Evolutionary conservation across 305 asterid genomes (phyloP), one percentile per base, ranked within the genome.

Genomic region (Solanum hybrid): DNA sequence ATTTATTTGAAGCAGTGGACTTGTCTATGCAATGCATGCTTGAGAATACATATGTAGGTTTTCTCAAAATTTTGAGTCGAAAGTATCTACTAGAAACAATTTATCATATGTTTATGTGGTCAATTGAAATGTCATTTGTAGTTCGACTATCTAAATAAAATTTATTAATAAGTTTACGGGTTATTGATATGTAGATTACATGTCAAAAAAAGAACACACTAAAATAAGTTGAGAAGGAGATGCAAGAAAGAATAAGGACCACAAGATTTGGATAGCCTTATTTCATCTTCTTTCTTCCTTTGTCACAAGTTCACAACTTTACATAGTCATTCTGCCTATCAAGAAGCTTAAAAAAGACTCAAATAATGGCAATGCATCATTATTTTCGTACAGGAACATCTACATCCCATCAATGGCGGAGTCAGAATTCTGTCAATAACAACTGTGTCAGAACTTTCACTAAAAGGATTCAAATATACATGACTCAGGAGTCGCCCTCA

Each of bases 401-500:
- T 79, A 22, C 20, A 1, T 36, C 86, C 3, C 13, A 7, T 79
- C 51, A 22, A 5, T 32, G 83, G 83, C 8, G 2, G 81, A 76
- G 12, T 3, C 34, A 29, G 13, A 76, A 76, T 15, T 15, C 0
- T 13, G 10, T 4, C 17, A 29, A 6, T 15, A 2, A 13, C 11
- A 73, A 6, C 22, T 5, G 3, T 6, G 10, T 73, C 4, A 2
- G 4, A 2, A 17, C 2, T 17, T 77, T 0, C 29, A 9, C 41
- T 17, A 78, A 78, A 4, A 20, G 9, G 7, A 78, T 9, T 12
- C 61, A n/a, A n/a, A 36, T n/a, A 36, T 79, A 36, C 61, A 79
- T 79, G 86, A 92, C 93, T 17, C 95, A 91, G 41, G 41, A 32
- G 7, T 92, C 93, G 1, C 90, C 93, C 39, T 89, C 95, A 61